Evolutionary conservation across 1,139 yeast species (phyloP).

Genomic region (Suhomyces choctaworum): DNA sequence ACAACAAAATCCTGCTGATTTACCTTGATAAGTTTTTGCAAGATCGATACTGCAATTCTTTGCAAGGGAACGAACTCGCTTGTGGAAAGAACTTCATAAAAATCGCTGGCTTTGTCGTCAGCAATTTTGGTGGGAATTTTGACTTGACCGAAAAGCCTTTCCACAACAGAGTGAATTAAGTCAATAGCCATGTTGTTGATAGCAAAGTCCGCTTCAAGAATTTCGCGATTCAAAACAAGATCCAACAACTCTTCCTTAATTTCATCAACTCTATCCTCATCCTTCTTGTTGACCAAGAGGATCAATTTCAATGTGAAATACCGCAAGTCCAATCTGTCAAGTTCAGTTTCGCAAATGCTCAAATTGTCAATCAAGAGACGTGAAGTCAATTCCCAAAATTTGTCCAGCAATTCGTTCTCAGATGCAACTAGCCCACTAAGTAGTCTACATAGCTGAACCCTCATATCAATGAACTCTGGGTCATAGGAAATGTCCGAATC

Average conservation of each 20-base stretch:
- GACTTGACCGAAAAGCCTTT: slow-evolving; percentile 28
- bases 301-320: slow-evolving; percentile 50
- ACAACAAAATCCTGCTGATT: slow-evolving; percentile 60
- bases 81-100: slow-evolving; percentile 25
- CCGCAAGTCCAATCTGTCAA: slow-evolving; percentile 41
- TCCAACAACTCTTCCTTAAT: slow-evolving; percentile 42
- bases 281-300: slow-evolving; percentile 25
- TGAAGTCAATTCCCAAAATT: slow-evolving; percentile 34
- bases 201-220: slow-evolving; percentile 18
- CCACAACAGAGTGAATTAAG: slow-evolving; percentile 36
- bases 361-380: slow-evolving; percentile 54
- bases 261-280: slow-evolving; percentile 16
- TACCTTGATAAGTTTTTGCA: slow-evolving; percentile 34
- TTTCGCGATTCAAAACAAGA: slow-evolving; percentile 29
- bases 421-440: slow-evolving; percentile 31
- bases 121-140: slow-evolving; percentile 17
- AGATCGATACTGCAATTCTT: slow-evolving; percentile 38
- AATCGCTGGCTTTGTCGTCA: slow-evolving; percentile 17
- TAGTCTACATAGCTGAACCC: slow-evolving; percentile 55
- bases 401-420: slow-evolving; percentile 26
- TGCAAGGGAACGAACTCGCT: slow-evolving; percentile 30
- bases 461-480: slow-evolving; percentile 46
- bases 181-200: slow-evolving; percentile 31
- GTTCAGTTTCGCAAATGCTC: slow-evolving; percentile 44
- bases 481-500: slow-evolving; percentile 66